These are phyloP conservation scores for Salix caprea DNA, from an alignment of 345 rosid genomes.

Conservation along the genomic window DNA sequence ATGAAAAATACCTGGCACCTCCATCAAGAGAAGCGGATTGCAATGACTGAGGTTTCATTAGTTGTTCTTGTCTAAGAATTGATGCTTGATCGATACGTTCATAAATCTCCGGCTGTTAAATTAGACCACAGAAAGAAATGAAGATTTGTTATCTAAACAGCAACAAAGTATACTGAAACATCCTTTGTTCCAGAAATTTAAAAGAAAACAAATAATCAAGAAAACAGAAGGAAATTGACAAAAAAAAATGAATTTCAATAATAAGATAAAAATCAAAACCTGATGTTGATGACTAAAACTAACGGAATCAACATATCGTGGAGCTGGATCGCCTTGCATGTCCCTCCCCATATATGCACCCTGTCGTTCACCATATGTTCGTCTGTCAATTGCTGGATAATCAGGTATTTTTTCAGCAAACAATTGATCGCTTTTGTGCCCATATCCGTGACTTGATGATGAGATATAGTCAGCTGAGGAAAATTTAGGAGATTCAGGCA, in stretches of 20 bases:
- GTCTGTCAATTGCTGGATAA: conserved; percentile 62
- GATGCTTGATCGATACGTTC: conserved; percentile 78
- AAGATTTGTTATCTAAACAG: neutral
- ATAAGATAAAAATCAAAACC: conserved; percentile 34
- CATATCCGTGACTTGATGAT: conserved; percentile 63
- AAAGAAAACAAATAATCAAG: too few relatives aligned
- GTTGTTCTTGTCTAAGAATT: conserved; percentile 76
- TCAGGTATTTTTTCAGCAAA: conserved; percentile 71
- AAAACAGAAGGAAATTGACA: neutral
- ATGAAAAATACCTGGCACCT: conserved; percentile 60
- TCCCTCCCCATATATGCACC: conserved; percentile 69
- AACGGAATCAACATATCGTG: conserved; percentile 66
- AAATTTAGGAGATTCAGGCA: conserved; percentile 76
- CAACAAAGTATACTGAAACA: neutral
- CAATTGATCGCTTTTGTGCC: conserved; percentile 66
- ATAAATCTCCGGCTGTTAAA: conserved; percentile 62
- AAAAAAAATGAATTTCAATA: neutral
- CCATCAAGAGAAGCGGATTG: conserved; percentile 71
- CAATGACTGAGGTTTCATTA: conserved; percentile 63
- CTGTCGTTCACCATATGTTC: conserved; percentile 69
- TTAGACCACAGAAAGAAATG: neutral
- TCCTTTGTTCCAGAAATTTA: neutral
- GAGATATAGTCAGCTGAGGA: conserved; percentile 60
- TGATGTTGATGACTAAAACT: conserved; percentile 69
- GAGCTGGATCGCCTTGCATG: conserved; percentile 58